Evolutionary conservation across 2,329 filamentous ascomycete genomes (phyloP).

Genomic region (Sphaerostilbella broomeana): DNA sequence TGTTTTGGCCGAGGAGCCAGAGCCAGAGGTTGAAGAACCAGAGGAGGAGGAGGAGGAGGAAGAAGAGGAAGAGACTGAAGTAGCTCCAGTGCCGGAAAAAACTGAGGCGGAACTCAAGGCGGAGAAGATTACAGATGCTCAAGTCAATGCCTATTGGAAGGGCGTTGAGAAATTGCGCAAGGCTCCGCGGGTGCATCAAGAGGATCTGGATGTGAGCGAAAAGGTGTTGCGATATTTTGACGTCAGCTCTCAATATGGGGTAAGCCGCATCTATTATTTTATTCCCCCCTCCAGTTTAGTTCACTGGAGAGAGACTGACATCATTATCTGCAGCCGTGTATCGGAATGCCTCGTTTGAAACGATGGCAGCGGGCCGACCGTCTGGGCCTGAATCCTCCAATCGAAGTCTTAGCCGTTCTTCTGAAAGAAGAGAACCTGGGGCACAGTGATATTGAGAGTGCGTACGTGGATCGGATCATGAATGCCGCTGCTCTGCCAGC

Average conservation of each 20-base stretch:
- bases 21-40: conserved; percentile 14
- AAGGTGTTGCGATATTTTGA: conserved; percentile 91
- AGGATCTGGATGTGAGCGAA: conserved; percentile 64
- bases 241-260: conserved; percentile 83
- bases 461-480: conserved; percentile 66
- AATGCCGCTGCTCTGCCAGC: conserved; percentile 41
- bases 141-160: conserved; percentile 74
- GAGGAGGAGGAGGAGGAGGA: conserved; percentile 16
- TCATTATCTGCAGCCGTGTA: conserved; percentile 61
- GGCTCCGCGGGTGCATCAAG: conserved; percentile 70
- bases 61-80: conserved; percentile 19
- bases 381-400: conserved; percentile 77
- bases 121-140: conserved; percentile 56
- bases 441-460: conserved; percentile 51
- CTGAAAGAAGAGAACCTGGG: conserved; percentile 60
- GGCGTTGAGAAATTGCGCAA: conserved; percentile 61
- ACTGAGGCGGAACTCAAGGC: conserved; percentile 52
- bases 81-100: conserved; percentile 33
- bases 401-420: conserved; percentile 84
- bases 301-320: not conserved
- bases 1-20: conserved; percentile 15
- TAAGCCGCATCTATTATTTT: conserved; percentile 48
- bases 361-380: conserved; percentile 82
- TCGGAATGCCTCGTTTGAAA: conserved; percentile 73
- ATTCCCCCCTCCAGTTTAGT: not conserved